Percentiles rank a stretch among this genome's conserved stretches.
Evolutionary conservation across 257 asterid genomes (phyloP).

Genomic region (Fraxinus americana): DNA sequence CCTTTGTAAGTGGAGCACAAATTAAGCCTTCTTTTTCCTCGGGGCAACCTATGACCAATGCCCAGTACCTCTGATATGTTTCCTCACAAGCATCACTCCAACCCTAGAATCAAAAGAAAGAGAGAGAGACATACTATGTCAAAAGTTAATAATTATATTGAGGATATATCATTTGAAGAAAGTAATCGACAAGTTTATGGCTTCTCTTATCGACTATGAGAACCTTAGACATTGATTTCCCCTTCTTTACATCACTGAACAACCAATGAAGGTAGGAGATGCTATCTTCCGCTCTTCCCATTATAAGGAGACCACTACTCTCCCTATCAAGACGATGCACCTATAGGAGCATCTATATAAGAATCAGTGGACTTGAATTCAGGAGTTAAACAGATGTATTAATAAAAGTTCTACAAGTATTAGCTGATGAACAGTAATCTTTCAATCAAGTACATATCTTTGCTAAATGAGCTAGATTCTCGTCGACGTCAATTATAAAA

Average conservation of each 20-base stretch:
- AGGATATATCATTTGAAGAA: neutral
- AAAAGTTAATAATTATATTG: neutral
- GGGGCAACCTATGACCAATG: slow-evolving; percentile 88
- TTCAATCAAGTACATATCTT: neutral
- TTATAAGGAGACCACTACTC: slow-evolving; percentile 86
- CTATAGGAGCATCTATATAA: slow-evolving; percentile 36
- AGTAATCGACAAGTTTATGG: neutral
- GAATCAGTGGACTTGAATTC: slow-evolving; percentile 14
- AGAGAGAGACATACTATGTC: neutral
- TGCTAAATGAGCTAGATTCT: neutral
- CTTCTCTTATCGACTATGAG: slow-evolving; percentile 22
- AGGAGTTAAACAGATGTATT: neutral
- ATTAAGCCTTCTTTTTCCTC: slow-evolving; percentile 83
- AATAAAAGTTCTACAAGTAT: slow-evolving; percentile 8
- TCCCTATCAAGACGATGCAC: slow-evolving; percentile 97
- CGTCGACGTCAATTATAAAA: neutral
- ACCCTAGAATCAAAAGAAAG: slow-evolving; percentile 43
- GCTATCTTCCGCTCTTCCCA: slow-evolving; percentile 93
- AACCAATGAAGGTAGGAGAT: slow-evolving; percentile 72
- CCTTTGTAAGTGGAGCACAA: slow-evolving; percentile 81
- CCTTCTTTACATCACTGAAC: slow-evolving; percentile 62
- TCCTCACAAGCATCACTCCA: slow-evolving; percentile 71
- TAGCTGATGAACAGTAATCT: slow-evolving; percentile 5
- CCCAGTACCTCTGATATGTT: slow-evolving; percentile 81
- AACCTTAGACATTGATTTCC: slow-evolving; percentile 66